These are phyloP conservation scores for Coemansia sp. DNA, from an alignment of 192 early-diverging fungal species.

Conservation along the genomic window DNA sequence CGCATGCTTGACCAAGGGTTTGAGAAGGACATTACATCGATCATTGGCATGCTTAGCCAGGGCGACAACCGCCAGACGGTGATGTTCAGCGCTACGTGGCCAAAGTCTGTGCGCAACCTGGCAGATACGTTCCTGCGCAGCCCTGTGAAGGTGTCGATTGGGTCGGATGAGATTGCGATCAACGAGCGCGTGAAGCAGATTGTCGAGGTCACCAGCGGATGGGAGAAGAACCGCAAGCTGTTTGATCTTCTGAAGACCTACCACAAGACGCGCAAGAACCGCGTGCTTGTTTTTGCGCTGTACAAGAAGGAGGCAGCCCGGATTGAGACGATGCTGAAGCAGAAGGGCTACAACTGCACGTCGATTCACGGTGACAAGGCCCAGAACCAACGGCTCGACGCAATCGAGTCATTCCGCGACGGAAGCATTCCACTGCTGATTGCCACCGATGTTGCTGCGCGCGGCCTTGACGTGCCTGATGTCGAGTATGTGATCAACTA, in stretches of 20 bases:
- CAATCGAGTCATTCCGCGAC: slow-evolving; percentile 78
- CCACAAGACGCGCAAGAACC: slow-evolving; percentile 83
- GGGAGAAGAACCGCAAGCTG: slow-evolving; percentile 74
- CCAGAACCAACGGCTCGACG: slow-evolving; percentile 79
- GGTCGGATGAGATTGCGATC: slow-evolving; percentile 85
- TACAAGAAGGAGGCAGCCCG: slow-evolving; percentile 95
- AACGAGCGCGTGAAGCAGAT: slow-evolving; percentile 84
- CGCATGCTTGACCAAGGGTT: slow-evolving; percentile 97
- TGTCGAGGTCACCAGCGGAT: slow-evolving; percentile 85
- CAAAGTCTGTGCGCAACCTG: slow-evolving; percentile 83
- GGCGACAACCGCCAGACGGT: slow-evolving; percentile 81
- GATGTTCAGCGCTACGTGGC: slow-evolving; percentile 98
- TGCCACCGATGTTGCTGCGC: slow-evolving; percentile 92
- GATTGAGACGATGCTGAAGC: slow-evolving; percentile 70
- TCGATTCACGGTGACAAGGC: slow-evolving; percentile 92
- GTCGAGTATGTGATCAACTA: slow-evolving; percentile 97
- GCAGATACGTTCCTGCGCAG: slow-evolving; percentile 78
- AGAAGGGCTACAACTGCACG: slow-evolving; percentile 78
- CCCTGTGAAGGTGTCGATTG: slow-evolving; percentile 83
- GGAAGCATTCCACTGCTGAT: slow-evolving; percentile 83
- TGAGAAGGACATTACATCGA: slow-evolving; percentile 86
- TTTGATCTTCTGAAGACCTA: slow-evolving; percentile 77
- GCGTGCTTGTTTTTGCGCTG: slow-evolving; percentile 90
- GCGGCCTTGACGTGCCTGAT: slow-evolving; percentile 87
- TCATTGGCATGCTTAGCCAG: slow-evolving; percentile 73